phyloP scores from a whole-genome alignment of 116 monocot genomes.

The Papilionanthe hybrid region DNA sequence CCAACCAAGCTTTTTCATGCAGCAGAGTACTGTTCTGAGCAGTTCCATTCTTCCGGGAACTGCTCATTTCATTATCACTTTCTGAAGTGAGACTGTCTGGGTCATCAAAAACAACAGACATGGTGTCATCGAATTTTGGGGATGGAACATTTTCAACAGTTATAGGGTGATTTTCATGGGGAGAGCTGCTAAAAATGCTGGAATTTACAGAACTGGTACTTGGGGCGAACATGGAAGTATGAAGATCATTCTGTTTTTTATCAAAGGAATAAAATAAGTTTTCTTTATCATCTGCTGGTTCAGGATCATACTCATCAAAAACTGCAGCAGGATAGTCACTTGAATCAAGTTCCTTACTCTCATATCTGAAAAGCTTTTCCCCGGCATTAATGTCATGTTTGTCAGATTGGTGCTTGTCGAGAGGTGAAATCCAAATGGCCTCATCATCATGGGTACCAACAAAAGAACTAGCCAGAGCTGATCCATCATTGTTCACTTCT shows the following conservation, averaged over 20 bases:
- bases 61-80: constrained; percentile 23
- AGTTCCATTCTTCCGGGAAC: constrained; percentile 10
- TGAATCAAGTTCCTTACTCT: constrained; percentile 6
- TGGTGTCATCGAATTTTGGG: constrained; percentile 19
- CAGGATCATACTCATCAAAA: constrained; percentile 57
- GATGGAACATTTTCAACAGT: neutral
- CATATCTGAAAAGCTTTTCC: neutral
- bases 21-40: constrained; percentile 8
- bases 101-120: constrained; percentile 36
- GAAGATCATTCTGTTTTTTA: constrained; percentile 17
- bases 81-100: constrained; percentile 45
- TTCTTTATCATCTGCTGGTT: constrained; percentile 32
- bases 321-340: constrained; percentile 21
- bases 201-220: constrained; percentile 11
- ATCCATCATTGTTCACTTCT: constrained; percentile 14
- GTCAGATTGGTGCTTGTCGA: neutral
- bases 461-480: constrained; percentile 7
- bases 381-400: neutral
- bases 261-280: constrained; percentile 19
- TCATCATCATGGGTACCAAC: constrained; percentile 8
- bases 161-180: constrained; percentile 6
- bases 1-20: constrained; percentile 1
- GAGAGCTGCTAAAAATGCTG: constrained; percentile 11
- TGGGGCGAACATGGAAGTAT: constrained; percentile 7
- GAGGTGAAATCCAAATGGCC: neutral